Base-by-base conservation (phyloP, 1,284 basidiomycete species). In the Ustilago nuda region DNA sequence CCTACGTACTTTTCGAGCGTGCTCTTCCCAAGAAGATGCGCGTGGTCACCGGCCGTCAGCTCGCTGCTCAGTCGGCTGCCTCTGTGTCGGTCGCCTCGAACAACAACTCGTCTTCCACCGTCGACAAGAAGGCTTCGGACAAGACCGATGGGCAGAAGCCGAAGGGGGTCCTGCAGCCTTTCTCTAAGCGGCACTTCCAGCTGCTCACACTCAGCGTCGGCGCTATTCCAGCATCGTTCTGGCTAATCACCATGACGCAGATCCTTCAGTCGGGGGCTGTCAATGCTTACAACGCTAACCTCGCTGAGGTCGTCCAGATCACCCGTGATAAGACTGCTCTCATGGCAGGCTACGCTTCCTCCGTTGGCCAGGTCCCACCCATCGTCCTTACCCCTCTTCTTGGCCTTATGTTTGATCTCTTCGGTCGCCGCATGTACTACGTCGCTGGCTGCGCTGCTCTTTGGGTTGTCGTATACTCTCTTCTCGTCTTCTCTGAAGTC, bases 291-390 rank as follows among this genome's bases (percentile, higher is more conserved):
- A 82, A 79, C 8, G 79, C 83, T 23, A 87, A 88, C 70, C 69
- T 87, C 7, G 86, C 87, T 48, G 88, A 88, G 56, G 85, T 87
- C 61, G 85, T 87, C 65, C 74, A 81, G 23, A 57, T 82, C 23
- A 87, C 87, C 0, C 80, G 88, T 12, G 86, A 87, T 27, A 85
- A 86, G 0, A 81, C 82, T 3, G 83, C 68, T n/a, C 79, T 85
- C 15, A 83, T 85, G 2, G 87, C 88, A 2, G 88, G 87, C 9
- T 88, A 88, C 76, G 88, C 87, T 51, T 72, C 82, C 1, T 83
- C 86, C 0, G 67, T 88, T 19, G 85, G 86, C 17, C 82, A 86
- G 56, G 79, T 88, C 36, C 86, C 88, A n/a, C 87, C 87, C 0
- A 88, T 88, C 61, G 81, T 88, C 12, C 76, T 88, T 39, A 87